phyloP scores from a whole-genome alignment of 192 early-diverging fungal genomes.

The Coemansia brasiliensis region DNA sequence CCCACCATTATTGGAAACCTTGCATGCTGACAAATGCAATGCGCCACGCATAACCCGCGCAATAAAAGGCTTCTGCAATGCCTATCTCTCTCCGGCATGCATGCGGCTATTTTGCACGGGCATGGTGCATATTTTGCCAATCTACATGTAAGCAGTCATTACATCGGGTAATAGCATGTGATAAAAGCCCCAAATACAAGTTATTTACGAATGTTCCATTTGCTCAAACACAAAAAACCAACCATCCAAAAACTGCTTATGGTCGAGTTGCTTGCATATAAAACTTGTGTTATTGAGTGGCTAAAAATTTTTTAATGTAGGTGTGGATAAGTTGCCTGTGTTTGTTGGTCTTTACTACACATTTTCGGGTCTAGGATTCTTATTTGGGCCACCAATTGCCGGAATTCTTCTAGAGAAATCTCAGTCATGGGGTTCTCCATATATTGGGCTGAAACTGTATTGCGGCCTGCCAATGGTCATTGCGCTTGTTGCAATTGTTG shows the following conservation, averaged over 20 bases:
- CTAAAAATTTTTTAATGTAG: slow-evolving; percentile 25
- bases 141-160: too few species aligned
- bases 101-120: too few species aligned
- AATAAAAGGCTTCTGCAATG: background rate
- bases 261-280: too few species aligned
- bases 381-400: slow-evolving; percentile 51
- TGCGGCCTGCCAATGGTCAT: slow-evolving; percentile 43
- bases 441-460: slow-evolving; percentile 49
- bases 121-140: too few species aligned
- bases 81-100: too few species aligned
- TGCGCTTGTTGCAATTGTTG: slow-evolving; percentile 40
- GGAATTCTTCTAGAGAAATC: slow-evolving; percentile 49
- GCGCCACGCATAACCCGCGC: slow-evolving; percentile 4
- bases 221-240: too few species aligned
- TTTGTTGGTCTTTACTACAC: slow-evolving; percentile 53
- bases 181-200: too few species aligned
- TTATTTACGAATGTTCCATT: too few species aligned
- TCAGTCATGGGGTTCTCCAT: slow-evolving; percentile 48
- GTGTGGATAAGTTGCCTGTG: slow-evolving; percentile 47
- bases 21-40: background rate
- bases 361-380: slow-evolving; percentile 40
- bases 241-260: too few species aligned
- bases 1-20: background rate
- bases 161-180: too few species aligned
- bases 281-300: background rate